Conservation (phyloP, 2,329 filamentous ascomycete species). For the Hymenoscyphus fructigenus region DNA sequence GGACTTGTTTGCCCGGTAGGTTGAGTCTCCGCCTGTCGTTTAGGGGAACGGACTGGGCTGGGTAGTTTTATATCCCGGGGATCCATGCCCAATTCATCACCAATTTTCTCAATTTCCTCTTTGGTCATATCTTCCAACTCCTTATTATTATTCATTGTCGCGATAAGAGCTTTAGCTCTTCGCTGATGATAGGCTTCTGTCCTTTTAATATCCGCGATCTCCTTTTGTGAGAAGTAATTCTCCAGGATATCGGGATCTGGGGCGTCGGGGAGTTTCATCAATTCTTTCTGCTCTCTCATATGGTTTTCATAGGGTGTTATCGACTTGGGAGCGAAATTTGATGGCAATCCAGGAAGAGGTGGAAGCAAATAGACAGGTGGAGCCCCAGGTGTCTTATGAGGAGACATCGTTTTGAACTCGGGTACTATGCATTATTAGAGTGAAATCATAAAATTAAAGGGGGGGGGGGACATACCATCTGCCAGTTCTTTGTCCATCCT, state of each 20-base stretch:
- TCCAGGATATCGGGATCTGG: slow-evolving; percentile 13
- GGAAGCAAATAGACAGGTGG: background rate
- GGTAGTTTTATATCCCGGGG: background rate
- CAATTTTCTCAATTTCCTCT: background rate
- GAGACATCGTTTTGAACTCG: slow-evolving; percentile 19
- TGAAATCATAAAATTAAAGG: no score
- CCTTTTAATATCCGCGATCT: slow-evolving; percentile 16
- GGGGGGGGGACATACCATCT: slow-evolving; percentile 23
- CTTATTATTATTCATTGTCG: background rate
- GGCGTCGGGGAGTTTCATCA: background rate
- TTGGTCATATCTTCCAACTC: background rate
- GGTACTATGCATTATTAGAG: slow-evolving; percentile 22
- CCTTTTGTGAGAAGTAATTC: slow-evolving; percentile 22
- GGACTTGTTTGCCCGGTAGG: background rate
- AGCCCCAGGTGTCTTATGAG: background rate
- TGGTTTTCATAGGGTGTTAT: background rate
- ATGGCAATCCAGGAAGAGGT: background rate
- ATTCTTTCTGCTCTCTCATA: background rate
- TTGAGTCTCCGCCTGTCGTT: background rate
- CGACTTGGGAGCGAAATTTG: background rate
- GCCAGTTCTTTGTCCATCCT: slow-evolving; percentile 30
- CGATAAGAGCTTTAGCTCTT: background rate
- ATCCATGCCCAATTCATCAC: background rate
- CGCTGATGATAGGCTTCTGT: background rate
- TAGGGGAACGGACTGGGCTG: no score